Evolutionary conservation across 495 filamentous ascomycete species (phyloP).

Genomic region (Cercophora samala): DNA sequence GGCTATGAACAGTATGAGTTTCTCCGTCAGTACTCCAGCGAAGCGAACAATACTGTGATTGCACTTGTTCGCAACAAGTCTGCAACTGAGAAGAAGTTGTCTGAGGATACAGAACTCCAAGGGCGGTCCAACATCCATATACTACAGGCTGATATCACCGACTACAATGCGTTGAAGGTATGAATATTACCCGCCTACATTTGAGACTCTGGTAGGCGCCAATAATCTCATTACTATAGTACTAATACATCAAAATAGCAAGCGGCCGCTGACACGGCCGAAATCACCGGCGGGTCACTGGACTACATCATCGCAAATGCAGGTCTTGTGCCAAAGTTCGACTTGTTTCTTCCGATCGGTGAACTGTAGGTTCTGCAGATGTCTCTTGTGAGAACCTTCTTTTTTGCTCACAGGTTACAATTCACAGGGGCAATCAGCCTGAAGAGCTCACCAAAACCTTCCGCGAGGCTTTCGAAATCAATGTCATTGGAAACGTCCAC

Average conservation of each 20-base stretch:
- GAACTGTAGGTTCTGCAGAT: neutral
- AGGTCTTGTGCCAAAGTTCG: neutral
- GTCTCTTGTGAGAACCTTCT: neutral
- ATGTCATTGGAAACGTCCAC: constrained; percentile 50
- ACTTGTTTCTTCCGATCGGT: neutral
- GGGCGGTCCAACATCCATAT: too few species aligned
- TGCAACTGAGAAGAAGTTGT: neutral
- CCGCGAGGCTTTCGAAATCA: constrained; percentile 39
- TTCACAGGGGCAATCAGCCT: neutral
- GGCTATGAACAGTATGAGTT: constrained; percentile 12
- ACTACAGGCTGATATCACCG: too few species aligned
- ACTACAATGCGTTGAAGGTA: too few species aligned
- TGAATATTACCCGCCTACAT: too few species aligned
- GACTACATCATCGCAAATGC: constrained; percentile 11
- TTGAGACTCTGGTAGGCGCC: too few species aligned
- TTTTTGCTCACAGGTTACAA: neutral
- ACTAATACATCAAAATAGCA: too few species aligned
- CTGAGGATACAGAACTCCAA: neutral
- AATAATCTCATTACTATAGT: too few species aligned
- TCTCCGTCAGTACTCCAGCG: constrained; percentile 22
- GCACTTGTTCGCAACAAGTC: constrained; percentile 25
- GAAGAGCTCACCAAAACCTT: constrained; percentile 18
- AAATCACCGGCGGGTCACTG: too few species aligned
- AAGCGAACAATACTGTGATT: constrained; percentile 27
- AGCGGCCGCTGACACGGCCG: too few species aligned